Base-by-base conservation (phyloP, 75 land plant species). In the Adiantum capillusveneris region DNA sequence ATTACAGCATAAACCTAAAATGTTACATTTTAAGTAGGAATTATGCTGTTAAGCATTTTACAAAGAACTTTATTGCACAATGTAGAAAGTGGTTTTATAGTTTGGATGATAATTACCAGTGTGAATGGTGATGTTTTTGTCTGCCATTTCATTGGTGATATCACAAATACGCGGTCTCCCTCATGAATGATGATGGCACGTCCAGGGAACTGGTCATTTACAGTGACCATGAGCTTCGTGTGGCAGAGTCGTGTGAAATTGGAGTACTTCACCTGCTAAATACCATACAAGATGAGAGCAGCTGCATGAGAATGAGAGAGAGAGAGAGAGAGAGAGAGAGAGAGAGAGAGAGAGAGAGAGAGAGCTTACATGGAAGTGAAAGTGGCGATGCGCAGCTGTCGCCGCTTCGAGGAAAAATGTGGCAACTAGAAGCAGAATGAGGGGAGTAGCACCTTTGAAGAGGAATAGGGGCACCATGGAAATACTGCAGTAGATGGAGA, bases 171-270 rank as follows among this genome's bases (percentile, higher is more conserved):
- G 17, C 77, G 57, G 61, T 84, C 85, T 30, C 88, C 88, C 43
- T 84, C 88, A 25, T 69, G 65, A 2, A 75, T 81, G 30, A 74
- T 56, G 6, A 84, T 51, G 1, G 62, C 68, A n/a, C 85, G 88
- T 1, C 88, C 88, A 2, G 88, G 81, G 29, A 75, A 84, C 43
- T 74, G 62, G 29, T 79, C 78, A 22, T 84, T 84, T 0, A 84
- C 84, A 1, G 84, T 74, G 21, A 74, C 57, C 0, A 84, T 60
- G 31, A 52, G 67, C 67, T 70, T 84, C 0, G 81, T 81, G 45
- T 67, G 58, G 69, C 83, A 80, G 26, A 83, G 57, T 11, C 80
- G 49, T 7, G 83, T 80, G 19, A 80, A 65, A 57, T 69, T 87
- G 55, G 74, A 43, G 52, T 79, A 28, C 37, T 53, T 9, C 16